Conservation (phyloP, 1,139 yeast genomes). For the Meyerozyma sp. region DNA sequence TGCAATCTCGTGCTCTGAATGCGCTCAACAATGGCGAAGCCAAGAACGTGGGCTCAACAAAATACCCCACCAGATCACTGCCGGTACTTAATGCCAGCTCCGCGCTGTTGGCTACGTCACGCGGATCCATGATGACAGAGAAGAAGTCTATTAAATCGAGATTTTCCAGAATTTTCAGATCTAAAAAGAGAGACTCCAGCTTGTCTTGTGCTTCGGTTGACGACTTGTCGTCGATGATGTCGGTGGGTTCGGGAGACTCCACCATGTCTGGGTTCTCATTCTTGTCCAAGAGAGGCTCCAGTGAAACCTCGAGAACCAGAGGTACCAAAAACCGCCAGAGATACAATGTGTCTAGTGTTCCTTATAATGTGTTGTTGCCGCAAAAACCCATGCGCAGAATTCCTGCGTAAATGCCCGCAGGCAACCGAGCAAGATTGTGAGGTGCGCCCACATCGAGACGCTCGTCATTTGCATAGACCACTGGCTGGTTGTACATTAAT, state of each 20-base stretch:
- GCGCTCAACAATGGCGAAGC: background rate
- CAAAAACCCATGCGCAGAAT: background rate
- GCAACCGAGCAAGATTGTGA: background rate
- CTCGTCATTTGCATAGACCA: background rate
- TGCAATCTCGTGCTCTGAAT: background rate
- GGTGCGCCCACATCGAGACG: background rate
- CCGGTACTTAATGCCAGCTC: constrained; percentile 1
- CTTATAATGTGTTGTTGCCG: constrained; percentile 20
- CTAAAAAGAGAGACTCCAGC: constrained; percentile 8
- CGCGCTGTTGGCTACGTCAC: background rate
- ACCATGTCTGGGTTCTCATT: constrained; percentile 33
- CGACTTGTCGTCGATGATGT: constrained; percentile 25
- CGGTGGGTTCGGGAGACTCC: constrained; percentile 22
- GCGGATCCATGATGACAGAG: constrained; percentile 6
- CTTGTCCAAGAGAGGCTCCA: constrained; percentile 15
- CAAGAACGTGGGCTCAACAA: background rate
- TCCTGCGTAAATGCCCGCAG: background rate
- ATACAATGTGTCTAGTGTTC: constrained; percentile 25
- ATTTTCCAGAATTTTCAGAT: constrained; percentile 21
- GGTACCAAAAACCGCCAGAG: constrained; percentile 15
- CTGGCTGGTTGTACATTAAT: background rate
- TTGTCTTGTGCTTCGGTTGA: constrained; percentile 8
- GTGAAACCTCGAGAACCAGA: constrained; percentile 14
- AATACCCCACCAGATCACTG: constrained; percentile 6
- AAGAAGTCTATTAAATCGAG: constrained; percentile 24